phyloP scores from a whole-genome alignment of 1,284 basidiomycete species.

The Apiotrichum porosum region DNA sequence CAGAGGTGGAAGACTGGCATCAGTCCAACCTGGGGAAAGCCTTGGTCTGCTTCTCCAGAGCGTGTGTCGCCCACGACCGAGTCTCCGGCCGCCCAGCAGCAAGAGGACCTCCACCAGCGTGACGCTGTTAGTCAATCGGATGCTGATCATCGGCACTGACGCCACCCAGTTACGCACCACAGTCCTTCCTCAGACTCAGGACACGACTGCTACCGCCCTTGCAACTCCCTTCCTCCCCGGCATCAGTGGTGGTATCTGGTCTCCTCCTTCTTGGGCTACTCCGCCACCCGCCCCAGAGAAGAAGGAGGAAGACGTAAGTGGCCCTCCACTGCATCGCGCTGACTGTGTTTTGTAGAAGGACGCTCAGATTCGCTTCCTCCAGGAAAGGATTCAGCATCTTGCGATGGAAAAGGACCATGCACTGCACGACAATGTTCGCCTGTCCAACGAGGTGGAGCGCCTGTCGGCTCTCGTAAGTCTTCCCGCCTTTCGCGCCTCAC shows the following conservation, averaged over 20 bases:
- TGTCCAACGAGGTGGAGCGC: conserved; percentile 13
- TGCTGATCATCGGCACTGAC: background rate
- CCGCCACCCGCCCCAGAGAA: background rate
- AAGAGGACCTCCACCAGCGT: background rate
- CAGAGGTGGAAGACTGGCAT: conserved; percentile 4
- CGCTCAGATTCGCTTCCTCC: conserved; percentile 10
- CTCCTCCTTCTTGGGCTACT: background rate
- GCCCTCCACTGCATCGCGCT: background rate
- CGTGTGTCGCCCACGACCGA: background rate
- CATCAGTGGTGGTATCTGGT: conserved; percentile 17
- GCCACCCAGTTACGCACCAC: background rate
- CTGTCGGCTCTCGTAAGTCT: conserved; percentile 8
- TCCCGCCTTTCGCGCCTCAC: too few species aligned
- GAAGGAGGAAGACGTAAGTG: conserved; percentile 1
- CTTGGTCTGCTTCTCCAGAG: background rate
- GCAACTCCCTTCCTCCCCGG: conserved; percentile 19
- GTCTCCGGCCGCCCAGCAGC: too few species aligned
- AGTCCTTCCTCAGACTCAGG: background rate
- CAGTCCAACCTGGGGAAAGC: background rate
- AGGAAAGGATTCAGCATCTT: conserved; percentile 22
- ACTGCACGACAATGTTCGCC: conserved; percentile 8
- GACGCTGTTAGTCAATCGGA: background rate
- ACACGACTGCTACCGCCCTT: background rate
- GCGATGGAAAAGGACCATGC: conserved; percentile 30
- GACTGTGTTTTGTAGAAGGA: conserved; percentile 5